phyloP scores from a whole-genome alignment of 352 stramenopile species.

The Globisporangium irregulare region DNA sequence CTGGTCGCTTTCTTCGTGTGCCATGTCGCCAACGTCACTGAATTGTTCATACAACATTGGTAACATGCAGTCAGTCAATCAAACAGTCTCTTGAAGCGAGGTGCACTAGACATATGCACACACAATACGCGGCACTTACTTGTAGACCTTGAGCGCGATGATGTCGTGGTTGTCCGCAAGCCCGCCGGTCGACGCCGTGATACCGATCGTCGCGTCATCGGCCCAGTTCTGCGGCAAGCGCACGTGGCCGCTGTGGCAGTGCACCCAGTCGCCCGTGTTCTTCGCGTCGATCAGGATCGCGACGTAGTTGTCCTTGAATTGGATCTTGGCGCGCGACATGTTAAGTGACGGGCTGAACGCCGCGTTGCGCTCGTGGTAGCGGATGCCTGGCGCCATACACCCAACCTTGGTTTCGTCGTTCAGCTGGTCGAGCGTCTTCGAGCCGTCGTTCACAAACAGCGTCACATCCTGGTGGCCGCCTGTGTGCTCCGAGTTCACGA shows the following conservation, averaged over 20 bases:
- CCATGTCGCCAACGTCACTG: constrained; percentile 67
- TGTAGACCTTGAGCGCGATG: constrained; percentile 67
- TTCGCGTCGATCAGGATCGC: constrained; percentile 70
- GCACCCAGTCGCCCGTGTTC: constrained; percentile 68
- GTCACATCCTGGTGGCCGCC: constrained; percentile 84
- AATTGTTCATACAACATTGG: constrained; percentile 12
- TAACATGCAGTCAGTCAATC: neutral
- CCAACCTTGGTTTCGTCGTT: constrained; percentile 65
- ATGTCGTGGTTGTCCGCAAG: constrained; percentile 85
- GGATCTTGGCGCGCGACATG: constrained; percentile 77
- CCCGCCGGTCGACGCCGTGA: constrained; percentile 79
- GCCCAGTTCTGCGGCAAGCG: constrained; percentile 53
- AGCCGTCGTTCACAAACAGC: constrained; percentile 78
- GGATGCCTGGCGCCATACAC: constrained; percentile 74
- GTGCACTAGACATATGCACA: neutral
- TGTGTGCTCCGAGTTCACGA: constrained; percentile 75
- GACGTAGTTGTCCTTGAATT: constrained; percentile 72
- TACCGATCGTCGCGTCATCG: constrained; percentile 60
- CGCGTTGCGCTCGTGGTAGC: constrained; percentile 81
- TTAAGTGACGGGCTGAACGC: constrained; percentile 75
- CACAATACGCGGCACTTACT: constrained; percentile 40
- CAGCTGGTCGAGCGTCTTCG: constrained; percentile 73
- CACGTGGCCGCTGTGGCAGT: constrained; percentile 58
- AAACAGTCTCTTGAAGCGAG: constrained; percentile 1
- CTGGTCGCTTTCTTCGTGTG: constrained; percentile 40